These are phyloP conservation scores for Thelonectria discophora DNA, from an alignment of 2,329 filamentous ascomycete species.

Conservation along the genomic window DNA sequence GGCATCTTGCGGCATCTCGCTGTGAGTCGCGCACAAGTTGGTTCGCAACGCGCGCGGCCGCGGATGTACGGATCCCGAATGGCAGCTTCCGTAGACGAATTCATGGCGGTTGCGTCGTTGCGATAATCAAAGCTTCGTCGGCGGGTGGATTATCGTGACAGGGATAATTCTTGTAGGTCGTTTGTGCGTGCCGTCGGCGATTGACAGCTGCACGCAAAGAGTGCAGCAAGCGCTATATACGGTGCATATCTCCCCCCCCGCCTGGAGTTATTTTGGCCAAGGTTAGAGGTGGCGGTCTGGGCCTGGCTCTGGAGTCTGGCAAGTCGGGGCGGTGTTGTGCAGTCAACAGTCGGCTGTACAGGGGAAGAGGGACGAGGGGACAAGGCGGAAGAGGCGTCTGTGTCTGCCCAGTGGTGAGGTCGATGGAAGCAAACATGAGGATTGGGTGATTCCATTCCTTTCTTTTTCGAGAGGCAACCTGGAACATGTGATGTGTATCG, in stretches of 20 bases:
- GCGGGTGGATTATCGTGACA: slow-evolving; percentile 8
- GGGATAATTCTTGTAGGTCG: slow-evolving; percentile 18
- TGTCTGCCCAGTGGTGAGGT: slow-evolving; percentile 12
- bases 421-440: background rate
- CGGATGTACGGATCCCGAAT: slow-evolving; percentile 4
- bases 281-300: slow-evolving; percentile 11
- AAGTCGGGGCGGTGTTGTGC: background rate
- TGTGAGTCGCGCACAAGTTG: background rate
- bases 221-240: slow-evolving; percentile 10
- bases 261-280: background rate
- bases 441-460: background rate
- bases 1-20: slow-evolving; percentile 6
- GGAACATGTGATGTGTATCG: slow-evolving; percentile 8
- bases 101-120: background rate
- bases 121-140: background rate
- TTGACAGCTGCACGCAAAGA: slow-evolving; percentile 23
- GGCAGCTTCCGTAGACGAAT: background rate
- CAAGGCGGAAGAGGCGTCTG: background rate
- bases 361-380: too few relatives aligned
- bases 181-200: slow-evolving; percentile 13
- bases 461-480: slow-evolving; percentile 1
- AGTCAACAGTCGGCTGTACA: slow-evolving; percentile 5
- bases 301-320: too few relatives aligned
- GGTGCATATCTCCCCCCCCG: slow-evolving; percentile 18
- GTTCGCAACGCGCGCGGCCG: background rate